Conservation (phyloP, 306 rosid genomes). For the Crotalaria pallida region DNA sequence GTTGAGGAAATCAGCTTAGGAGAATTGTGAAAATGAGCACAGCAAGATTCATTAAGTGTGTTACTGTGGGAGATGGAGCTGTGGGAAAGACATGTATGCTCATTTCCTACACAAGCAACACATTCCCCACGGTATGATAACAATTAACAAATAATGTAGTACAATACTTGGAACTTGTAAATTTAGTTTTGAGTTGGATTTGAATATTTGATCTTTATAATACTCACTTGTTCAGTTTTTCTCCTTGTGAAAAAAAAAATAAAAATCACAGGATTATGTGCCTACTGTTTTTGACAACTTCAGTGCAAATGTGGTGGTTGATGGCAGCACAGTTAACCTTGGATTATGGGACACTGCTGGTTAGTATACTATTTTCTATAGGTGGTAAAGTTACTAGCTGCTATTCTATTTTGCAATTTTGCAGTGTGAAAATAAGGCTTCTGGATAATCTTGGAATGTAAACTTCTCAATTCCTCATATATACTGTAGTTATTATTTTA, state of each 20-base stretch:
- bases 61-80: conserved; percentile 92
- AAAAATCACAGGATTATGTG: conserved; percentile 81
- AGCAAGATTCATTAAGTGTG: conserved; percentile 89
- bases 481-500: background rate
- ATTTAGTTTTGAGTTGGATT: conserved; percentile 3
- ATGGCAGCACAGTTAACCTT: conserved; percentile 86
- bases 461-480: background rate
- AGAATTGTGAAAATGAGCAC: conserved; percentile 64
- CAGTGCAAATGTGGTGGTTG: conserved; percentile 95
- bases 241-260: background rate
- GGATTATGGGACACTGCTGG: conserved; percentile 98
- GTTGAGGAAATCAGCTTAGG: background rate
- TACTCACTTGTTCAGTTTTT: conserved; percentile 17
- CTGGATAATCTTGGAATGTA: background rate
- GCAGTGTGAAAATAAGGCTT: conserved; percentile 11
- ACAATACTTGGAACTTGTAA: background rate
- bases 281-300: conserved; percentile 94
- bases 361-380: conserved; percentile 28
- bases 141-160: conserved; percentile 8
- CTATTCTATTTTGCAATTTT: background rate
- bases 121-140: conserved; percentile 71
- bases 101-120: conserved; percentile 84
- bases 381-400: background rate
- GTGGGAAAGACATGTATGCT: conserved; percentile 96
- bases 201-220: background rate